These are phyloP conservation scores for Leonotis leonurus DNA, from an alignment of 257 asterid genomes.

Conservation along the genomic window DNA sequence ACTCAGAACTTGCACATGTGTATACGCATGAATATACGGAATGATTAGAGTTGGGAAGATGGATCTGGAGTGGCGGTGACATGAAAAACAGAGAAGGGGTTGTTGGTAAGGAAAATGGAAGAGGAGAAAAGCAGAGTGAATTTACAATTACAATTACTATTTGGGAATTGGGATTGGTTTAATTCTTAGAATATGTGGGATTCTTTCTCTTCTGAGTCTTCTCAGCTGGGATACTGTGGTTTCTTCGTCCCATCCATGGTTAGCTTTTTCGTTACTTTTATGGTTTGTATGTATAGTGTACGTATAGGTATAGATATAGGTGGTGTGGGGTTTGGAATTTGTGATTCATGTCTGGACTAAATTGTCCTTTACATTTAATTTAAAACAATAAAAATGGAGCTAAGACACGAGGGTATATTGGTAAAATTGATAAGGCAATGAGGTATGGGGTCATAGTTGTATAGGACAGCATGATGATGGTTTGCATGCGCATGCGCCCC, in stretches of 20 bases:
- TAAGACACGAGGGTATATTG: no score
- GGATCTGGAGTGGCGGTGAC: slow-evolving; percentile 37
- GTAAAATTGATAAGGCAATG: no score
- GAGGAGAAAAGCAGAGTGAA: slow-evolving; percentile 14
- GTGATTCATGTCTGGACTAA: no score
- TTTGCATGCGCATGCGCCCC: no score
- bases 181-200: slow-evolving; percentile 1
- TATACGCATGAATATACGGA: neutral
- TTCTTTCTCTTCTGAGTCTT: no score
- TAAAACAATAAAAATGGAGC: no score
- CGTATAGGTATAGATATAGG: no score
- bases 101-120: slow-evolving; percentile 37
- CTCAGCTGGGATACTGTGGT: slow-evolving; percentile 21
- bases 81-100: slow-evolving; percentile 23
- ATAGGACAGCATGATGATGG: no score
- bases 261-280: neutral
- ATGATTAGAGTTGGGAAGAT: slow-evolving; percentile 14
- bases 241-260: neutral
- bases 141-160: slow-evolving; percentile 16
- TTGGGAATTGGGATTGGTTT: slow-evolving; percentile 21
- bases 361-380: no score
- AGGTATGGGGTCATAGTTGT: no score
- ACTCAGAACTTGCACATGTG: neutral
- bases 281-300: slow-evolving; percentile 5
- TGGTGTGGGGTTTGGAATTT: neutral